phyloP scores from a whole-genome alignment of 768 basidiomycete species.

The Coprinopsis sp. region DNA sequence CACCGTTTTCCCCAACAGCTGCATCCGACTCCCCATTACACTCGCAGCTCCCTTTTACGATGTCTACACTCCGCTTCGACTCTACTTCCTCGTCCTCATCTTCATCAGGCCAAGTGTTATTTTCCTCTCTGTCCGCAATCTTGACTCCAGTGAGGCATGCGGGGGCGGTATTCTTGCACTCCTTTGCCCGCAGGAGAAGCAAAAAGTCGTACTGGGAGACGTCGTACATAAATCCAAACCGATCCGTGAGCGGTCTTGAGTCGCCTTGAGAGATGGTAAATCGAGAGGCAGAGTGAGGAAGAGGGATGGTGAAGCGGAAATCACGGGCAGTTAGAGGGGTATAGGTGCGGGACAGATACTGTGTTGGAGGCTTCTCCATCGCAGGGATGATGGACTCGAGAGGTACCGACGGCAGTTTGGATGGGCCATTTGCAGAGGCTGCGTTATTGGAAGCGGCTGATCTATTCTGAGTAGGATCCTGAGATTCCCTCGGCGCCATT shows the following conservation, averaged over 20 bases:
- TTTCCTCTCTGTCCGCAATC: conserved; percentile 79
- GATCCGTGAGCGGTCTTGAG: conserved; percentile 68
- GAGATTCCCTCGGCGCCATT: conserved; percentile 12
- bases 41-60: conserved; percentile 41
- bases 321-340: conserved; percentile 68
- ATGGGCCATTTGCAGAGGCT: conserved; percentile 9
- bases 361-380: conserved; percentile 75
- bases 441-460: not conserved
- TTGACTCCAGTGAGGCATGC: conserved; percentile 85
- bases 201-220: conserved; percentile 77
- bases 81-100: conserved; percentile 39
- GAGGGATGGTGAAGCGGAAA: conserved; percentile 68
- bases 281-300: conserved; percentile 51
- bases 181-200: conserved; percentile 65
- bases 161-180: conserved; percentile 71
- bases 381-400: conserved; percentile 82
- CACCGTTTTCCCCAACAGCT: conserved; percentile 13
- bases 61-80: conserved; percentile 33
- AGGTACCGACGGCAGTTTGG: conserved; percentile 50
- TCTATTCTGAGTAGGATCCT: conserved; percentile 1
- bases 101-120: conserved; percentile 72
- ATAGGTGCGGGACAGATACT: conserved; percentile 73
- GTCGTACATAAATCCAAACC: conserved; percentile 90
- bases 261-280: conserved; percentile 49
- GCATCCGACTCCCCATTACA: conserved; percentile 35